Conservation (phyloP, 192 early-diverging fungal species). For the Coemansia sp. region DNA sequence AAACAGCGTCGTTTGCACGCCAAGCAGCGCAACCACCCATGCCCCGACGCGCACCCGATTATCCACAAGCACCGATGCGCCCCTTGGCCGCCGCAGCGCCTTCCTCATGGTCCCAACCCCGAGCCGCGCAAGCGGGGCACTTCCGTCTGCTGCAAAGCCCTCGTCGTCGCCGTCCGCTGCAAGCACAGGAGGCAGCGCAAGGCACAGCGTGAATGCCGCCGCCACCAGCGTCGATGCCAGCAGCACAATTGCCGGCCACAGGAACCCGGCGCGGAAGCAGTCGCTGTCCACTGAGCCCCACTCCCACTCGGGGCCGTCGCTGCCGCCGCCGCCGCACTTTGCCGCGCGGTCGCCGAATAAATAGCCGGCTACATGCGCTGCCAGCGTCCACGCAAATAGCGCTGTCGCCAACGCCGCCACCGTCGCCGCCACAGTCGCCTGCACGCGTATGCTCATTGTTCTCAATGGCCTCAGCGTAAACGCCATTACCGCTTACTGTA, state of each 20-base stretch:
- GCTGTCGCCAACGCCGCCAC: not conserved
- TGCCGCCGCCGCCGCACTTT: not conserved
- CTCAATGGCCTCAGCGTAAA: not conserved
- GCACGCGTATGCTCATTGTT: not conserved
- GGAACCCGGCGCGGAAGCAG: conserved; percentile 19
- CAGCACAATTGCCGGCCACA: conserved; percentile 8
- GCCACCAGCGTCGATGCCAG: not conserved
- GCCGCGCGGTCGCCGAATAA: not conserved
- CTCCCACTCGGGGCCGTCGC: not conserved
- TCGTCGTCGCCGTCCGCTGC: not conserved
- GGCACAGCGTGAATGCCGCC: not conserved
- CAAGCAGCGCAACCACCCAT: not conserved
- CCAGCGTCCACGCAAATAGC: not conserved
- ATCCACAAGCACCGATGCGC: conserved; percentile 6
- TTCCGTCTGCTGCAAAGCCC: conserved; percentile 1
- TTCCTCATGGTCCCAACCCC: not conserved
- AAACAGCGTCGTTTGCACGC: not conserved
- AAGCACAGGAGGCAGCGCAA: not conserved
- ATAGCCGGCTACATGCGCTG: not conserved
- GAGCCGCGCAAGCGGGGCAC: not conserved
- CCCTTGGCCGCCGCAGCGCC: conserved; percentile 7
- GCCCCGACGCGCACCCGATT: conserved; percentile 8
- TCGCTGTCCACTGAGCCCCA: conserved; percentile 13
- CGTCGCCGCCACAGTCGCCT: not conserved
- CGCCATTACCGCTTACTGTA: not conserved